phyloP scores from a whole-genome alignment of 1,139 yeast genomes.

The Pichiaceae sp. region DNA sequence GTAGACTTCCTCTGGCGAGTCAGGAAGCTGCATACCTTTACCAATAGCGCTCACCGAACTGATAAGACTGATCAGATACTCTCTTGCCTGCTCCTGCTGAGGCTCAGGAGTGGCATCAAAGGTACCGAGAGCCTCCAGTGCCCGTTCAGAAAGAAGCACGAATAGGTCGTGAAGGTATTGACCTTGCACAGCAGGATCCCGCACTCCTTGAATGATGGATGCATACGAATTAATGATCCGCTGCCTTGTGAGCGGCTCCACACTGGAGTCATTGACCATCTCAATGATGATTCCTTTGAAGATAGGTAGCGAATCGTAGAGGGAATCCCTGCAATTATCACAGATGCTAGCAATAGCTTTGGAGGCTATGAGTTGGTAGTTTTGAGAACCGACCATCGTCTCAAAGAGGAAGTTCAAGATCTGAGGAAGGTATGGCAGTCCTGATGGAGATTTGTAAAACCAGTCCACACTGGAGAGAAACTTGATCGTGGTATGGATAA shows the following conservation, averaged over 20 bases:
- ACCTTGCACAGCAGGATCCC: conserved; percentile 35
- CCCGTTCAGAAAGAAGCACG: conserved; percentile 11
- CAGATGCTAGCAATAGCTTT: conserved; percentile 55
- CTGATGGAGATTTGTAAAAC: conserved; percentile 36
- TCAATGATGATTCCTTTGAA: conserved; percentile 45
- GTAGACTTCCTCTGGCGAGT: conserved; percentile 37
- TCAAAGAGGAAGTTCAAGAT: conserved; percentile 44
- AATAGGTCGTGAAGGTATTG: conserved; percentile 22
- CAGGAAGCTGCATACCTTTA: conserved; percentile 55
- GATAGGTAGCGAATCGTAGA: conserved; percentile 39
- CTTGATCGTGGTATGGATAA: conserved; percentile 38
- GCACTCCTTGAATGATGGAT: conserved; percentile 48
- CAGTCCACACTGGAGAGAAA: conserved; percentile 48
- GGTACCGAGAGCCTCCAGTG: conserved; percentile 7
- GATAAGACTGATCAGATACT: conserved; percentile 46
- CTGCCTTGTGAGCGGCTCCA: conserved; percentile 49
- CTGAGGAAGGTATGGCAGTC: conserved; percentile 32
- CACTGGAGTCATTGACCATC: conserved; percentile 37
- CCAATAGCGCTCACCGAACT: conserved; percentile 61
- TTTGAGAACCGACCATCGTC: conserved; percentile 26
- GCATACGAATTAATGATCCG: conserved; percentile 54
- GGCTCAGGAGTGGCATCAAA: conserved; percentile 4
- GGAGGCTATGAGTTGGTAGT: conserved; percentile 35
- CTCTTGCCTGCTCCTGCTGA: conserved; percentile 18
- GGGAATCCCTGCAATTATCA: conserved; percentile 45